Evolutionary conservation across 2,329 filamentous ascomycete genomes (phyloP), one percentile per base, ranked within the genome.

Genomic region (Xylariaceae sp.): DNA sequence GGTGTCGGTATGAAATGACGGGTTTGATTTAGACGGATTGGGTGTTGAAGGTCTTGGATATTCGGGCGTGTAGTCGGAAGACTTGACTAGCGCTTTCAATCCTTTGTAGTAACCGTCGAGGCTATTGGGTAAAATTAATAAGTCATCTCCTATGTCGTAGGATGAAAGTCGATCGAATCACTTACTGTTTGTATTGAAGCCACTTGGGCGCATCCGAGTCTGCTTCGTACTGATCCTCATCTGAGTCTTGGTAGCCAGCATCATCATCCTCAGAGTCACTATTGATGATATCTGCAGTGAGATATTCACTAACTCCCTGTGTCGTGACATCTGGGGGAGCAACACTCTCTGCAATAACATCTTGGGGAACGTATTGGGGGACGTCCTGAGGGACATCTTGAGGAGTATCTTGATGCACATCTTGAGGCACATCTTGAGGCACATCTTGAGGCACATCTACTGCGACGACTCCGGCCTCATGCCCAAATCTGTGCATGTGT

Each of bases 71-170:
- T 91, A 87, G 6, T 84, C 74, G 6, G 76, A 72, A 47, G 81
- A 76, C 30, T 80, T 74, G 1, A 91, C 84, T 54, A 96, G 70
- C 0, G 83, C 82, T 62, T 85, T 82, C 53, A 96, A 77, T 4
- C 91, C 91, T 41, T 87, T 84, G 70, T 89, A 90, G 68, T 92
- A 96, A 44, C 87, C 81, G 61, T 86, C 84, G 52, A 96, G 83
- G 63, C 92, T 95, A 59, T 34, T 35, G 0, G 26, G 26, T 54
- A 54, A 40, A 35, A 53, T 67, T 56, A 65, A 55, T 27, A 27
- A 45, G 42, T 34, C 3, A 30, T 47, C 11, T 43, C 47, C 2
- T 6, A 19, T 19, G 9, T 41, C 11, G 19, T n/a, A 27, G 19
- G 9, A 47, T 39, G 6, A 29, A 27, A 29, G 32, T 6, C 42